Conservation (phyloP, 129 eudicot genomes). For the Mikania micrantha region DNA sequence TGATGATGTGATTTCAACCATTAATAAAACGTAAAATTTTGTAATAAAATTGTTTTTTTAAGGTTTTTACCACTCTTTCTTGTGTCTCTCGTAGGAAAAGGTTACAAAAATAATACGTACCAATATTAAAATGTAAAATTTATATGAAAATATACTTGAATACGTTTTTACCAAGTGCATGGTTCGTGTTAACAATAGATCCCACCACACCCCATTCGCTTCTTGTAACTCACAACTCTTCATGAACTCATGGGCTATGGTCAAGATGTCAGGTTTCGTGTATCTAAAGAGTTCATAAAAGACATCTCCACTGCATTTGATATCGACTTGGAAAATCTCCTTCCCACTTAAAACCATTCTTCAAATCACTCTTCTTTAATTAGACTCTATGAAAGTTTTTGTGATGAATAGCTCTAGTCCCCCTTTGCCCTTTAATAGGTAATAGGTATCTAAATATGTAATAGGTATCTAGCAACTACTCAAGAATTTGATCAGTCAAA, state of each 20-base stretch:
- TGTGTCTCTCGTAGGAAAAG: too few species aligned
- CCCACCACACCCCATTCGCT: conserved; percentile 24
- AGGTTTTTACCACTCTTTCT: too few species aligned
- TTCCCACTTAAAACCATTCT: conserved; percentile 11
- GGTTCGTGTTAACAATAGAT: conserved; percentile 16
- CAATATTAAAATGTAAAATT: background rate
- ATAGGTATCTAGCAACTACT: too few species aligned
- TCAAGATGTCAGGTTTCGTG: conserved; percentile 16
- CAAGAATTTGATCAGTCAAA: too few species aligned
- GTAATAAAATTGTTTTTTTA: too few species aligned
- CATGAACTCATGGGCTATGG: conserved; percentile 14
- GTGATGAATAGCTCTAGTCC: background rate
- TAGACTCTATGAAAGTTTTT: background rate
- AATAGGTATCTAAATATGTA: too few species aligned
- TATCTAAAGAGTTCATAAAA: conserved; percentile 14
- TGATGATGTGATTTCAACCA: too few species aligned
- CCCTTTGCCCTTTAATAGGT: too few species aligned
- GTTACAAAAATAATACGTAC: too few species aligned
- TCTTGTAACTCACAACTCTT: conserved; percentile 7
- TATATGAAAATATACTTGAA: background rate
- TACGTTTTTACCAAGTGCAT: conserved; percentile 19
- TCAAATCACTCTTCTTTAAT: background rate
- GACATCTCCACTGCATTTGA: conserved; percentile 24
- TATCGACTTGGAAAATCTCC: conserved; percentile 17
- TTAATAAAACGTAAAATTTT: too few species aligned